phyloP scores from a whole-genome alignment of 352 stramenopile genomes.

The Pythium aquatile region DNA sequence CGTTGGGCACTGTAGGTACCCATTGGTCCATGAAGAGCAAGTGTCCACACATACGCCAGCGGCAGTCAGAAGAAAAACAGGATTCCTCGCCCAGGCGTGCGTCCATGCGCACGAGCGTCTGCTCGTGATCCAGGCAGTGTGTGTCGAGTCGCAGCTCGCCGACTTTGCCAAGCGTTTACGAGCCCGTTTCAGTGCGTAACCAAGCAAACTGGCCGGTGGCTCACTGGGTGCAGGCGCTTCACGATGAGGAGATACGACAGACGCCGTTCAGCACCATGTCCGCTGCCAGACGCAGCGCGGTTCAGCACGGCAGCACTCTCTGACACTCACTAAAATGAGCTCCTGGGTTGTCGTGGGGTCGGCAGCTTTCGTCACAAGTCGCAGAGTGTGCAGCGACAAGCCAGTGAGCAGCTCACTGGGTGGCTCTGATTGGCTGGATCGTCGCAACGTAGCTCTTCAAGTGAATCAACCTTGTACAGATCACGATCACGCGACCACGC shows the following conservation, averaged over 20 bases:
- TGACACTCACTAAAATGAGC: not conserved
- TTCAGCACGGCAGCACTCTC: not conserved
- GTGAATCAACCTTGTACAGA: not conserved
- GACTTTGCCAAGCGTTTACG: not conserved
- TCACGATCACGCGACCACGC: not conserved
- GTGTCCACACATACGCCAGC: conserved; percentile 2
- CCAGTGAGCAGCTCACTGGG: not conserved
- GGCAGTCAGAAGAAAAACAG: not conserved
- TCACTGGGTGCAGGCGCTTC: not conserved
- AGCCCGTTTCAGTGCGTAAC: not conserved
- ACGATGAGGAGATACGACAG: not conserved
- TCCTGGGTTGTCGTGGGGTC: no score
- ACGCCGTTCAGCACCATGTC: not conserved
- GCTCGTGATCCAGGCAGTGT: not conserved
- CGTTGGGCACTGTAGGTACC: not conserved
- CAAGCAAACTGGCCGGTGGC: not conserved
- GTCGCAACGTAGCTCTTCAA: conserved; percentile 5
- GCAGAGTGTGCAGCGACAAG: not conserved
- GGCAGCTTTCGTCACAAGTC: not conserved
- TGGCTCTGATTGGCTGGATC: not conserved
- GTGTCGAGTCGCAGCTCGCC: not conserved
- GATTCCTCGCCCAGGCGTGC: not conserved
- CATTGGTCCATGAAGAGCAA: not conserved
- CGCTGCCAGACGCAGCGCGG: not conserved
- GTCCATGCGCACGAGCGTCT: not conserved